These are phyloP conservation scores for Azolla pinnata DNA, from an alignment of 75 land plant genomes.

Conservation along the genomic window DNA sequence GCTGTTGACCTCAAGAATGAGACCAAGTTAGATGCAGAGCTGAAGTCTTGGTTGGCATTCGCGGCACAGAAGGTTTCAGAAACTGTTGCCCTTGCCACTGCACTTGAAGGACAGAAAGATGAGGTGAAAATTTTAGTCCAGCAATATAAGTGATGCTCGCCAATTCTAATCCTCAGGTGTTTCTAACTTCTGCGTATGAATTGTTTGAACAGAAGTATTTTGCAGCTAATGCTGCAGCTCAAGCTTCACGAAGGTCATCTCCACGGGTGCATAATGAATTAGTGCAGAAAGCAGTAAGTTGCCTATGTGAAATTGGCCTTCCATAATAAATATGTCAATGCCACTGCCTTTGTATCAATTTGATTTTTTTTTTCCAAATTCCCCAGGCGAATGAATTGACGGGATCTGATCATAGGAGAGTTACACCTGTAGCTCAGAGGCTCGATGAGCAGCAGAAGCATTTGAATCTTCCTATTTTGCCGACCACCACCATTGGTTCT, in stretches of 20 bases:
- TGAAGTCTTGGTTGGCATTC: slow-evolving; percentile 73
- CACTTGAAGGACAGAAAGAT: slow-evolving; percentile 50
- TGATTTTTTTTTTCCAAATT: too few relatives aligned
- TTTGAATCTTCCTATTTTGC: slow-evolving; percentile 57
- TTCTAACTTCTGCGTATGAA: too few relatives aligned
- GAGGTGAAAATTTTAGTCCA: background rate
- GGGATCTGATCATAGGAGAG: slow-evolving; percentile 56
- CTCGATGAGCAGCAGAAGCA: slow-evolving; percentile 65
- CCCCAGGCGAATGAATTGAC: slow-evolving; percentile 48
- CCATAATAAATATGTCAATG: too few relatives aligned
- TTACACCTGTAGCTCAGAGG: slow-evolving; percentile 43
- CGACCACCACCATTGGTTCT: slow-evolving; percentile 70
- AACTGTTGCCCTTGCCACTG: slow-evolving; percentile 58
- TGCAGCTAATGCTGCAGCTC: slow-evolving; percentile 70
- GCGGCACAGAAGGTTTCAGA: slow-evolving; percentile 52
- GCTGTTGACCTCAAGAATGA: slow-evolving; percentile 61
- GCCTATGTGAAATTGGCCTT: background rate
- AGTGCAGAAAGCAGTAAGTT: slow-evolving; percentile 76
- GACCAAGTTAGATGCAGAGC: slow-evolving; percentile 59
- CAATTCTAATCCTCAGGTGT: background rate
- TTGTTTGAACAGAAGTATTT: slow-evolving; percentile 44
- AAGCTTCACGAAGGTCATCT: slow-evolving; percentile 64
- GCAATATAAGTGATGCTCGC: background rate
- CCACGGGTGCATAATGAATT: slow-evolving; percentile 65
- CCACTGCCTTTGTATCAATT: too few relatives aligned